Percentiles rank a stretch among this genome's conserved stretches.
These are phyloP conservation scores for Penicillium longicatenatum DNA, from an alignment of 495 filamentous ascomycete genomes.

Conservation along the genomic window DNA sequence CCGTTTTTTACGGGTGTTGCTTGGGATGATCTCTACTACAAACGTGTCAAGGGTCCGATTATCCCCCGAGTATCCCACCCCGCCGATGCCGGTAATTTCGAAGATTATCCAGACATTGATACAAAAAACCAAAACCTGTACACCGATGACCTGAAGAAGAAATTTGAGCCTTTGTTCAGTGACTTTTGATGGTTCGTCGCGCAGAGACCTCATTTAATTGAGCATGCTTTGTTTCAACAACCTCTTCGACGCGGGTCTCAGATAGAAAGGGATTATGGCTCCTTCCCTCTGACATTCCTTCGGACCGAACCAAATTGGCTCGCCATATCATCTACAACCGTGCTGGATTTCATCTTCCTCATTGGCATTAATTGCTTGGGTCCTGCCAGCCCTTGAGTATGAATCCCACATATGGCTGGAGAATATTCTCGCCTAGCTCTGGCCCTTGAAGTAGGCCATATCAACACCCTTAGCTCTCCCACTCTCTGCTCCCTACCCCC, in stretches of 20 bases:
- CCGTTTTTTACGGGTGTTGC: conserved; percentile 82
- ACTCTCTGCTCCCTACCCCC: neutral
- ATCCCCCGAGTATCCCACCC: conserved; percentile 77
- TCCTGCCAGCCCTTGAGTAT: neutral
- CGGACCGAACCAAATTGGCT: neutral
- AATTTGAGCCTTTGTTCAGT: conserved; percentile 77
- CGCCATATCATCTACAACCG: neutral
- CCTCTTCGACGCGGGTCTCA: conserved; percentile 1
- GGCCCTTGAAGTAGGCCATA: neutral
- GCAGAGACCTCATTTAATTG: neutral
- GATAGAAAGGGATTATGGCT: neutral
- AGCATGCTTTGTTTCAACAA: conserved; percentile 20
- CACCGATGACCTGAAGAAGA: conserved; percentile 68
- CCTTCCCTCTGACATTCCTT: neutral
- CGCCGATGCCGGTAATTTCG: conserved; percentile 88
- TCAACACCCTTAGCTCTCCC: neutral
- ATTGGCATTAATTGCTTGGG: neutral
- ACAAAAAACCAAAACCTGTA: conserved; percentile 61
- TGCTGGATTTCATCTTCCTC: neutral
- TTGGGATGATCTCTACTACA: conserved; percentile 81
- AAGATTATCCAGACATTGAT: conserved; percentile 71
- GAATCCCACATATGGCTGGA: neutral
- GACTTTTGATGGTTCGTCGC: conserved; percentile 60
- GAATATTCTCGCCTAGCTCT: neutral
- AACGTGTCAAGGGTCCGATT: conserved; percentile 76